Conservation (phyloP, 305 asterid species). For the Plantago lanceolata region DNA sequence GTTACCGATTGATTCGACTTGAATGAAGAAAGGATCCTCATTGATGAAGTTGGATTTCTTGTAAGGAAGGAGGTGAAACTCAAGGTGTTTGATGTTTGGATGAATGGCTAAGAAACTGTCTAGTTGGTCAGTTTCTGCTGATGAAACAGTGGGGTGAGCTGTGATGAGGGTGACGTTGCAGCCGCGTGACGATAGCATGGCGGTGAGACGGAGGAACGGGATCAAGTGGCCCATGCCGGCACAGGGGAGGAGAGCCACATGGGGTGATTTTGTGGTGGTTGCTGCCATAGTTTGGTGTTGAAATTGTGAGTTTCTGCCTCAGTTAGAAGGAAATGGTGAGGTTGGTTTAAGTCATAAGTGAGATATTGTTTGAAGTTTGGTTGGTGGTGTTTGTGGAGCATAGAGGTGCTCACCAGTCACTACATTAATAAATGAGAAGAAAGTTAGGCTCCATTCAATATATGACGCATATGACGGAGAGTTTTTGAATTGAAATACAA, state of each 20-base stretch:
- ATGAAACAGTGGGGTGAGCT: slow-evolving; percentile 39
- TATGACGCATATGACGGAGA: too few species aligned
- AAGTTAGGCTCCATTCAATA: too few species aligned
- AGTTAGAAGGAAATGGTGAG: background rate
- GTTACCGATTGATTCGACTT: slow-evolving; percentile 32
- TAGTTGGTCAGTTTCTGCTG: slow-evolving; percentile 41
- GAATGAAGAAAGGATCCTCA: slow-evolving; percentile 44
- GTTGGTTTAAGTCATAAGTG: background rate
- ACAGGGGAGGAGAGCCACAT: slow-evolving; percentile 44
- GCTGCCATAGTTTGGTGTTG: background rate
- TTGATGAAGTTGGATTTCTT: slow-evolving; percentile 26
- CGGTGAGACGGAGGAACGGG: slow-evolving; percentile 50
- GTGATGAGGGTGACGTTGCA: slow-evolving; percentile 44
- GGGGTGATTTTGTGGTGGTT: slow-evolving; percentile 27
- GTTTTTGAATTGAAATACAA: too few species aligned
- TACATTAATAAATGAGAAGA: too few species aligned
- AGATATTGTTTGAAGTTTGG: background rate
- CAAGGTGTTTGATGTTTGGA: slow-evolving; percentile 34
- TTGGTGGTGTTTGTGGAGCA: too few species aligned
- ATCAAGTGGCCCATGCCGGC: slow-evolving; percentile 52
- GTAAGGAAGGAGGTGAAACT: slow-evolving; percentile 34
- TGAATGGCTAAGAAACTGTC: slow-evolving; percentile 32
- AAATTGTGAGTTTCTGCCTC: background rate
- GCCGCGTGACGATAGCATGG: slow-evolving; percentile 37
- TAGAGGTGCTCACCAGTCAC: too few species aligned